phyloP scores from a whole-genome alignment of 192 early-diverging fungal species.

The Phycomyces nitens region DNA sequence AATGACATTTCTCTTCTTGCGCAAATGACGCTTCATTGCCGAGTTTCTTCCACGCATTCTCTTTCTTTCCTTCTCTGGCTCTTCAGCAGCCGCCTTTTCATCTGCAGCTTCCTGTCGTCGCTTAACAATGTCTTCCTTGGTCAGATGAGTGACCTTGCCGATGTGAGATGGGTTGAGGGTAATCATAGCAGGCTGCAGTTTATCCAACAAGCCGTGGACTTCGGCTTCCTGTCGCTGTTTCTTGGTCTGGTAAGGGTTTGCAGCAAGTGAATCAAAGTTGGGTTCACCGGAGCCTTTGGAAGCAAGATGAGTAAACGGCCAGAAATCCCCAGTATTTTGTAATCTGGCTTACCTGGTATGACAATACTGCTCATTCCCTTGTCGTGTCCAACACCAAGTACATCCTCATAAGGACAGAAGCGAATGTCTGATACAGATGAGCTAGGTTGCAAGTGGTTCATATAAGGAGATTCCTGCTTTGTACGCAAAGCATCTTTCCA shows the following conservation, averaged over 20 bases:
- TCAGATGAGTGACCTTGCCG: conserved; percentile 71
- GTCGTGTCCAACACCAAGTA: conserved; percentile 80
- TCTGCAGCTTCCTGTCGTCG: conserved; percentile 60
- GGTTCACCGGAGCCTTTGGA: conserved; percentile 82
- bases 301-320: not conserved
- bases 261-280: conserved; percentile 91
- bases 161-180: conserved; percentile 78
- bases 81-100: conserved; percentile 41
- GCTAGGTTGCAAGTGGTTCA: conserved; percentile 68
- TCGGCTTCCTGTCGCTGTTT: conserved; percentile 87
- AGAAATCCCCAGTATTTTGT: not conserved
- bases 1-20: conserved; percentile 79
- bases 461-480: conserved; percentile 83
- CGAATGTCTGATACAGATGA: conserved; percentile 49
- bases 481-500: conserved; percentile 86
- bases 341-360: conserved; percentile 61
- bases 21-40: conserved; percentile 66
- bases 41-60: conserved; percentile 72
- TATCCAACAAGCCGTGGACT: conserved; percentile 85
- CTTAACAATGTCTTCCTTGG: conserved; percentile 54
- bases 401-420: conserved; percentile 97
- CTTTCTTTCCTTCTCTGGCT: conserved; percentile 52
- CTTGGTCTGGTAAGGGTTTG: conserved; percentile 89
- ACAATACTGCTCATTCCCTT: conserved; percentile 76
- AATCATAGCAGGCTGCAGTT: conserved; percentile 93